Base-by-base conservation (phyloP, 2,329 filamentous ascomycete genomes). In the Monosporascus sp. region DNA sequence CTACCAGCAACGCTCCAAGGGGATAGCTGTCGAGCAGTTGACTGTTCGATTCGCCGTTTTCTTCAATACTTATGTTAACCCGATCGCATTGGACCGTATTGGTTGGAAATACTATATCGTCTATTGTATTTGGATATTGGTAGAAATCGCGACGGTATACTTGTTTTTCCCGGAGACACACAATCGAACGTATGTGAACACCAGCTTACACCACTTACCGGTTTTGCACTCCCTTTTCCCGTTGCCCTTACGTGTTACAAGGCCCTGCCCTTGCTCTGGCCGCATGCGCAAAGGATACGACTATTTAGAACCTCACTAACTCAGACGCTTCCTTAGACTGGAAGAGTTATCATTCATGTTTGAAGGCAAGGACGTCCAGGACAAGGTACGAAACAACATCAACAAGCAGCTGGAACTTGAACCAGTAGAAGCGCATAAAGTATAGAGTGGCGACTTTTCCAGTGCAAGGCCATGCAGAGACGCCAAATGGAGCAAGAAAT, bases 1-100 rank as follows among this genome's bases (percentile, higher is more conserved):
- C 9, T 69, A 68, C 54, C 60, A 65, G 52, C 67, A 73, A 52
- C 60, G 71, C 45, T 60, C 71, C 51, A 65, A 74, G 61, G 69
- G 71, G 19, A 69, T 73, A 48, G 66, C 69, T 8, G 60, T 73
- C 36, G 65, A 72, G 61, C 68, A 72, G 55, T 64, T 73, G 6
- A 69, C 69, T 1, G 67, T 73, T 22, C 64, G 69, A 4, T 65
- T 72, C 54, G 70, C 72, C 41, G 66, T 70, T 22, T 73, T 75
- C 50, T 74, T 75, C 64, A 78, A 79, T 64, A 76, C 74, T 2
- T 78, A 76, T 58, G 74, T 76, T 37, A 74, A 74, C 58, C 72
- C 74, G 7, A 66, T 73, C 59, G 76, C 54, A n/a, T 69, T 79
- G 7, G 67, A 71, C 36, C 59, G 59, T 5, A 73, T 75, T 31